Percentiles rank a stretch among this genome's conserved stretches.
Evolutionary conservation across 805 yeast species (phyloP).

Genomic region (Teunomyces aglyptinius): DNA sequence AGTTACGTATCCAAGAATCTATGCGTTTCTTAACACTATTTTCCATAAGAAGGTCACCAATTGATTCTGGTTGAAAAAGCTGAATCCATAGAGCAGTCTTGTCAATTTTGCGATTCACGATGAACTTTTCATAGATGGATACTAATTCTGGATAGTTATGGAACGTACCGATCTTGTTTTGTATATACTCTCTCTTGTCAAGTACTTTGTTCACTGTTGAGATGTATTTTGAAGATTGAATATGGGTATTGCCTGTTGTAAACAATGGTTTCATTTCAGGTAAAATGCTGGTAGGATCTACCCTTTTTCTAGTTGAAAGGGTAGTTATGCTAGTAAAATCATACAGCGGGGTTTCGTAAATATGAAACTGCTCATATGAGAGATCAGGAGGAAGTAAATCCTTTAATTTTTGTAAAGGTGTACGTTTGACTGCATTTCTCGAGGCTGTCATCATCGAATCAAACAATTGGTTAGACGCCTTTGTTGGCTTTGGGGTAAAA

Average conservation of each 20-base stretch:
- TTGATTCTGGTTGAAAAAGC: slow-evolving; percentile 39
- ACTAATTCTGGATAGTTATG: slow-evolving; percentile 8
- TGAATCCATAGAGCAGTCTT: slow-evolving; percentile 40
- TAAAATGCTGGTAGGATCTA: not conserved
- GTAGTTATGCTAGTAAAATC: not conserved
- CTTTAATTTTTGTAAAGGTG: slow-evolving; percentile 31
- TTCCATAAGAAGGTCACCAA: slow-evolving; percentile 35
- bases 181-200: not conserved
- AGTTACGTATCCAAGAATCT: slow-evolving; percentile 38
- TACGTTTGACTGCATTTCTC: slow-evolving; percentile 21
- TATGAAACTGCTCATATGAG: slow-evolving; percentile 30
- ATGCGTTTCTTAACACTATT: slow-evolving; percentile 20
- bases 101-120: not conserved
- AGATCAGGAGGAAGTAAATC: slow-evolving; percentile 33
- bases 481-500: slow-evolving; percentile 6
- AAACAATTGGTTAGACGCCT: slow-evolving; percentile 26
- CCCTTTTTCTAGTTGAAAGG: not conserved
- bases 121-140: slow-evolving; percentile 12
- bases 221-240: not conserved
- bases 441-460: slow-evolving; percentile 40
- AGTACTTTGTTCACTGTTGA: not conserved
- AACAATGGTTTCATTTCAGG: not conserved
- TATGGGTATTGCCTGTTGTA: not conserved
- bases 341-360: slow-evolving; percentile 11
- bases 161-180: slow-evolving; percentile 11